Evolutionary conservation across 208 protist species (phyloP).

Genomic region (Leishmania martiniquensis): DNA sequence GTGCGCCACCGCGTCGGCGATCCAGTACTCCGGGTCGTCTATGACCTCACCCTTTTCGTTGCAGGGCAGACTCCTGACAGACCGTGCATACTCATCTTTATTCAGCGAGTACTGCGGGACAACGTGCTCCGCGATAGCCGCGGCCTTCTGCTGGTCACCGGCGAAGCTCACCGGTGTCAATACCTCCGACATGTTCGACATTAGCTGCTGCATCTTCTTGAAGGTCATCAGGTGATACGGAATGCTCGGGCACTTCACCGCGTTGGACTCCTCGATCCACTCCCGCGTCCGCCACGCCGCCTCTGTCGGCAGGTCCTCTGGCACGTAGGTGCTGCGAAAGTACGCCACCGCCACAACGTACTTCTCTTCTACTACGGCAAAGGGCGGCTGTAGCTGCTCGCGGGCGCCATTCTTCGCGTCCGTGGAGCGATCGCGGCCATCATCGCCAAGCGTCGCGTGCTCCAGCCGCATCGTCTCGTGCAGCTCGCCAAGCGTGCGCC

Average conservation of each 20-base stretch:
- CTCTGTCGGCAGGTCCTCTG: constrained; percentile 85
- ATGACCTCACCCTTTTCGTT: constrained; percentile 9
- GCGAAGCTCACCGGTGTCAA: constrained; percentile 64
- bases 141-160: constrained; percentile 53
- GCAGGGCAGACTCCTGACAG: constrained; percentile 13
- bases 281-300: constrained; percentile 79
- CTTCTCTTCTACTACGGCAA: constrained; percentile 63
- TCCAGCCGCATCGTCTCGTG: constrained; percentile 53
- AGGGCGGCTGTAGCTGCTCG: constrained; percentile 39
- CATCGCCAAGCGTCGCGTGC: constrained; percentile 7
- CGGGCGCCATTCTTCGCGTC: background rate
- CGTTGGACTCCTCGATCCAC: constrained; percentile 77
- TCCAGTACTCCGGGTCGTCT: constrained; percentile 56
- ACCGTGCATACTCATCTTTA: constrained; percentile 47
- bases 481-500: constrained; percentile 87
- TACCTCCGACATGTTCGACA: constrained; percentile 72
- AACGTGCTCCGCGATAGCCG: constrained; percentile 65
- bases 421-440: constrained; percentile 2
- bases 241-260: constrained; percentile 96
- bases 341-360: constrained; percentile 89
- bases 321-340: constrained; percentile 94
- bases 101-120: constrained; percentile 92
- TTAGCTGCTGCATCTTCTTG: constrained; percentile 96
- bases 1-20: constrained; percentile 62
- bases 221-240: constrained; percentile 95